A percentile compares a stretch with the other conserved stretches of the same genome.
Conservation (phyloP, 176 grass and related monocot genomes). For the Avena eriantha region DNA sequence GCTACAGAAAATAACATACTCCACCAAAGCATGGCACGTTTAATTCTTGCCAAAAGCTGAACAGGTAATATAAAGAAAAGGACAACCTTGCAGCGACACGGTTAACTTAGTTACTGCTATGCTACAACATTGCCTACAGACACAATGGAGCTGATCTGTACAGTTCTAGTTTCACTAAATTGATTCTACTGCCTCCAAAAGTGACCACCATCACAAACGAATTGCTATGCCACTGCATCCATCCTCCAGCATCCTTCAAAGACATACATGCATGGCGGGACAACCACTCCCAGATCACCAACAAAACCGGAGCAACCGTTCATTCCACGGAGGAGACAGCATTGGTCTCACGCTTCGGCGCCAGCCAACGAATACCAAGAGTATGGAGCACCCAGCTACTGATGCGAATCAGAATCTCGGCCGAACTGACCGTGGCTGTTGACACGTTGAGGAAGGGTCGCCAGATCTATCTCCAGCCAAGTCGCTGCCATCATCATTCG, state of each 20-base stretch:
- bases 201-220: neutral
- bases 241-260: neutral
- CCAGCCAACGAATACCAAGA: neutral
- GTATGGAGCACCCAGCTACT: neutral
- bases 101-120: constrained; percentile 11
- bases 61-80: neutral
- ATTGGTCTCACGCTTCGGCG: neutral
- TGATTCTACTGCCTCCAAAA: constrained; percentile 22
- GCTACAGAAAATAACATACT: neutral
- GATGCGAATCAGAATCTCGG: constrained; percentile 65
- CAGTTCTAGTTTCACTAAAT: constrained; percentile 11
- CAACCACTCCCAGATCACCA: neutral
- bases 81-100: neutral
- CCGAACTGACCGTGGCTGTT: constrained; percentile 51
- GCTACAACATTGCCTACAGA: constrained; percentile 26
- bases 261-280: neutral
- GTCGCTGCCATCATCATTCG: constrained; percentile 2
- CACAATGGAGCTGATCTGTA: constrained; percentile 16
- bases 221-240: constrained; percentile 3
- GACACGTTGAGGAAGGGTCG: constrained; percentile 33
- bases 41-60: neutral
- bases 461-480: neutral
- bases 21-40: neutral
- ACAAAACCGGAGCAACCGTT: neutral
- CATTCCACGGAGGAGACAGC: neutral